Evolutionary conservation across 169 alveolate genomes (phyloP).

Genomic region (Amoebophrya sp.): DNA sequence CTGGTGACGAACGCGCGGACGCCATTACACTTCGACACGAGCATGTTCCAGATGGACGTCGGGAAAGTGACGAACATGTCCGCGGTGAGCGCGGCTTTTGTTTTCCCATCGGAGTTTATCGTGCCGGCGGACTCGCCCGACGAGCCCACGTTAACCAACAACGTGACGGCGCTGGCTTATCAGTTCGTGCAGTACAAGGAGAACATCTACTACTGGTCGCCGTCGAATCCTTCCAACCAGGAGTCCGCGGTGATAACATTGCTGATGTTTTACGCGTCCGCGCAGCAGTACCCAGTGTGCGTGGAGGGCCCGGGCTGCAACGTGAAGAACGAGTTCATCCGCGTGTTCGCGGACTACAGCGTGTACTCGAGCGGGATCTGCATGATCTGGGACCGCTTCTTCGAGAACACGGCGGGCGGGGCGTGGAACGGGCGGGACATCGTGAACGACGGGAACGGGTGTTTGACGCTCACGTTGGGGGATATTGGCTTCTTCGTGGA

Average conservation of each 20-base stretch:
- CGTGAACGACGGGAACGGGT: conserved; percentile 10
- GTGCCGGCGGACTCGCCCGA: neutral
- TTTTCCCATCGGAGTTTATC: neutral
- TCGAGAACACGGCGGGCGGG: conserved; percentile 15
- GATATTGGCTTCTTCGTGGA: conserved; percentile 18
- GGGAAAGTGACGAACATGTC: neutral
- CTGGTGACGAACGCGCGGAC: neutral
- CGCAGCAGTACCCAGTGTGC: neutral
- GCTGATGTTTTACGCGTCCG: neutral
- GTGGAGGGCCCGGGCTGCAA: neutral
- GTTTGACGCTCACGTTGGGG: neutral
- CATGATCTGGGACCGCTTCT: conserved; percentile 4
- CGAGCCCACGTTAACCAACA: neutral
- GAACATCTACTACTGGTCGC: conserved; percentile 5
- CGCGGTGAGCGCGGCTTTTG: neutral
- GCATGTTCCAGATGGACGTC: neutral
- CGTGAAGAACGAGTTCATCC: neutral
- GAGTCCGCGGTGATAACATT: neutral
- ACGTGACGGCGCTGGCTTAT: neutral
- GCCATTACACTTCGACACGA: neutral
- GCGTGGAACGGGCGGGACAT: neutral
- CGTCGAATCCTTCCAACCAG: neutral
- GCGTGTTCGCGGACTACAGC: neutral
- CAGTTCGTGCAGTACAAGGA: neutral
- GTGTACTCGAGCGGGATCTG: neutral